Evolutionary conservation across 371 early-diverging fungal genomes (phyloP).

Genomic region (Mortierella sp.): DNA sequence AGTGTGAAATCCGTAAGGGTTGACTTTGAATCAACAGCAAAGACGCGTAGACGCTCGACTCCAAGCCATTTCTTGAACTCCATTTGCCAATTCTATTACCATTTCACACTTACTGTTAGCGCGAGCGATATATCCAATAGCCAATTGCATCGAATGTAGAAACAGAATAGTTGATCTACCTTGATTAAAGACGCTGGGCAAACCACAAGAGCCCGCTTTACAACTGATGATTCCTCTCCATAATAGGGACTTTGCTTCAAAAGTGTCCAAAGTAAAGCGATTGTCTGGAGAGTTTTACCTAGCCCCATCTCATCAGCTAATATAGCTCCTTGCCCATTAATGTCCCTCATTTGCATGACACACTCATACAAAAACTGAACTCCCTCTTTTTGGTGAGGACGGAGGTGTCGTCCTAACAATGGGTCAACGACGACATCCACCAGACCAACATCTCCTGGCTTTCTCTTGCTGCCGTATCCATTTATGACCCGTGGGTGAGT

Average conservation of each 20-base stretch:
- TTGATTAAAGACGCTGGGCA: constrained; percentile 73
- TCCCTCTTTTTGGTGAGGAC: constrained; percentile 73
- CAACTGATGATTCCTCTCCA: constrained; percentile 51
- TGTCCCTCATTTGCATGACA: constrained; percentile 60
- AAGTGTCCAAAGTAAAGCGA: constrained; percentile 74
- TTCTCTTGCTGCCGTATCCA: constrained; percentile 22
- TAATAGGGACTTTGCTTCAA: constrained; percentile 63
- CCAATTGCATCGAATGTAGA: background rate
- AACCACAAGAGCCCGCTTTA: constrained; percentile 65
- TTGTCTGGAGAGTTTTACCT: constrained; percentile 74
- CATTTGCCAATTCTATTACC: constrained; percentile 66
- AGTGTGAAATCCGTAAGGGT: constrained; percentile 62
- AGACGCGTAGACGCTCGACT: constrained; percentile 57
- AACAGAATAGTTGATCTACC: constrained; percentile 15
- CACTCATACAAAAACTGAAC: constrained; percentile 75
- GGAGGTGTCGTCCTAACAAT: constrained; percentile 58
- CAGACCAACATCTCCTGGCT: constrained; percentile 35
- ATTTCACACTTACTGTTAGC: background rate
- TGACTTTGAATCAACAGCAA: constrained; percentile 61
- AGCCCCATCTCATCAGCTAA: constrained; percentile 74
- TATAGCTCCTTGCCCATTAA: constrained; percentile 68
- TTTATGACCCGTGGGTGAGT: constrained; percentile 23
- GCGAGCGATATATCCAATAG: background rate
- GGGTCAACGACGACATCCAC: constrained; percentile 74
- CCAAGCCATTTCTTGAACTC: constrained; percentile 80